Base-by-base conservation (phyloP, 1,284 basidiomycete species). In the Hymenochaete sp. region DNA sequence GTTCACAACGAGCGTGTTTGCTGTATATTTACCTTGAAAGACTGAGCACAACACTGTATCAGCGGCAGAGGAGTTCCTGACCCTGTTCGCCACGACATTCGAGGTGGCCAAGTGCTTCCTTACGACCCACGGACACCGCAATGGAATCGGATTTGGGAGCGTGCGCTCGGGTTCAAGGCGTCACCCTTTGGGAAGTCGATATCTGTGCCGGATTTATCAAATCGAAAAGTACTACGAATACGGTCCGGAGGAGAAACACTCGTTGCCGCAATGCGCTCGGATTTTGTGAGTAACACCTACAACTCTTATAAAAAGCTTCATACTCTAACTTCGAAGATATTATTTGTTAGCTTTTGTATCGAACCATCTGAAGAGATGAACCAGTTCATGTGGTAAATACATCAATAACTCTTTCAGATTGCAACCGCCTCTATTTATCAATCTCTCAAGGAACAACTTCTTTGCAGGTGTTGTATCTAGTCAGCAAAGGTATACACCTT, bases 391-490 rank as follows among this genome's bases (percentile, higher is more conserved):
- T 83, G 81, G 79, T 78, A 56, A 9, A 65, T 57, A 19, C n/a
- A 5, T 35, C 13, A 25, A 25, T 40, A 40, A 16, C 28, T 8
- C 29, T 29, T 14, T 13, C 25, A 26, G 11, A 13, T 13, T 8
- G 7, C 11, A 9, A 13, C 24, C 2, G 22, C 21, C 21, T n/a
- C 8, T n/a, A 25, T 24, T 44, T 32, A 38, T n/a, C n/a, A 16
- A 26, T 16, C n/a, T n/a, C 16, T 43, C 49, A 47, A 84, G 82
- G 83, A 70, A 86, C 62, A 81, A 84, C 56, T 82, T 85, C 58
- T 84, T 86, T 58, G 78, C 82, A 0, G 81, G 82, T 2, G 58
- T 84, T 28, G 82, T 80, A 2, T 81, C 79, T 21, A 82, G 85
- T 61, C 75, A 79, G 53, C 83, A 83, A 83, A 83, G 72, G 80